Base-by-base conservation (phyloP, 2,329 filamentous ascomycete species). In the Pezicula rhizophila region DNA sequence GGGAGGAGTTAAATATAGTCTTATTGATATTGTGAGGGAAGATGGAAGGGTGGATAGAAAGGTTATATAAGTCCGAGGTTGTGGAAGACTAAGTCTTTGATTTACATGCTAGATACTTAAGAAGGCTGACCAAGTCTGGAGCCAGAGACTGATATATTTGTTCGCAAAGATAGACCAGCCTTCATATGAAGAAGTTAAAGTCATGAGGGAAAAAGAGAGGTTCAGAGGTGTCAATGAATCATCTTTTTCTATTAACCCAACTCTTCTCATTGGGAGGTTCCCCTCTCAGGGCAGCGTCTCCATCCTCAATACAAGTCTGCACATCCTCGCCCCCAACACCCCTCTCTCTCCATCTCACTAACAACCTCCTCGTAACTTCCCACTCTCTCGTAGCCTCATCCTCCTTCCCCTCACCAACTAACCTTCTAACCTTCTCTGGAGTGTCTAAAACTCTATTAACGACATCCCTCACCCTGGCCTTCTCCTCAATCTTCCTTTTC, bases 401-500 rank as follows among this genome's bases (percentile, higher is more conserved):
- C 23, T 71, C 58, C 54, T 75, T 79, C 12, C 84, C 86, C 45
- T 80, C 75, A 8, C 66, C 69, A 12, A 86, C 71, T 51, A 90
- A 67, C 31, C 61, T 62, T 51, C 76, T 73, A 52, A 92, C 62
- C 57, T 78, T 72, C 46, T 60, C 37, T 10, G 62, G 62, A 25
- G 52, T 57, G 11, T 57, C 58, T 8, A 64, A 38, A 11, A 62
- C 57, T 41, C 55, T 55, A 40, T 48, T 26, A 12, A 58, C 60
- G 10, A 60, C 53, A 41, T 52, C 48, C 52, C 48, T 58, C 31
- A 31, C 49, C 35, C 51, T 48, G 33, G 46, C 51, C 58, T 73
- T 71, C 78, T 80, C 84, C 52, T 75, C 73, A 51, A 66, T 66
- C 57, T 72, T 74, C 2, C 86, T 85, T 51, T 84, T 80, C 17